These are phyloP conservation scores for Xerocomus nothofagi DNA, from an alignment of 1,284 basidiomycete genomes.

Conservation along the genomic window DNA sequence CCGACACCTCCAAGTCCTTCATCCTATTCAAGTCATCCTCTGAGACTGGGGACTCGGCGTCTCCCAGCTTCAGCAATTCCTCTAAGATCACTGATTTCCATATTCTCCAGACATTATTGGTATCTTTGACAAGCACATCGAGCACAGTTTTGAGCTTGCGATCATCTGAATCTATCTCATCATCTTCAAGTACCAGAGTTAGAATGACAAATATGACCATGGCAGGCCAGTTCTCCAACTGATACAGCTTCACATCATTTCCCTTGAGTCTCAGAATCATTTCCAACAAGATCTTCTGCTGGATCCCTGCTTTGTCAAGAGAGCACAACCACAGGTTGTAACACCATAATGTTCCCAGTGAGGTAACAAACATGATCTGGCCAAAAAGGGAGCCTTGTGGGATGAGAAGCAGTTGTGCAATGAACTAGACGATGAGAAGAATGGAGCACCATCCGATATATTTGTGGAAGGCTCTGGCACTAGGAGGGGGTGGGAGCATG, in stretches of 20 bases:
- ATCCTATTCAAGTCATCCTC: not conserved
- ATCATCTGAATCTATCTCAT: not conserved
- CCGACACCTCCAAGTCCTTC: not conserved
- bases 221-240: constrained; percentile 9
- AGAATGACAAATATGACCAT: constrained; percentile 14
- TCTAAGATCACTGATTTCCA: constrained; percentile 6
- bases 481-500: constrained; percentile 3
- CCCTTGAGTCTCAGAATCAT: not conserved
- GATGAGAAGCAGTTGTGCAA: constrained; percentile 28
- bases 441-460: constrained; percentile 21
- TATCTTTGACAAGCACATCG: constrained; percentile 9
- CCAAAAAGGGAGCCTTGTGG: constrained; percentile 30
- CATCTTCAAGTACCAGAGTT: constrained; percentile 8
- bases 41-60: not conserved
- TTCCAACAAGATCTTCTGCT: constrained; percentile 16
- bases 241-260: not conserved
- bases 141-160: not conserved
- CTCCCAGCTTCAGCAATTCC: not conserved
- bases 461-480: constrained; percentile 5
- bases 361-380: constrained; percentile 30
- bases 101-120: constrained; percentile 1
- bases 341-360: constrained; percentile 28
- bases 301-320: constrained; percentile 24
- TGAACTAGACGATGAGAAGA: constrained; percentile 25
- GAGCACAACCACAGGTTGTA: constrained; percentile 31